Evolutionary conservation across 2,329 filamentous ascomycete genomes (phyloP), one percentile per base, ranked within the genome.

Genomic region (Fusarium sp.): DNA sequence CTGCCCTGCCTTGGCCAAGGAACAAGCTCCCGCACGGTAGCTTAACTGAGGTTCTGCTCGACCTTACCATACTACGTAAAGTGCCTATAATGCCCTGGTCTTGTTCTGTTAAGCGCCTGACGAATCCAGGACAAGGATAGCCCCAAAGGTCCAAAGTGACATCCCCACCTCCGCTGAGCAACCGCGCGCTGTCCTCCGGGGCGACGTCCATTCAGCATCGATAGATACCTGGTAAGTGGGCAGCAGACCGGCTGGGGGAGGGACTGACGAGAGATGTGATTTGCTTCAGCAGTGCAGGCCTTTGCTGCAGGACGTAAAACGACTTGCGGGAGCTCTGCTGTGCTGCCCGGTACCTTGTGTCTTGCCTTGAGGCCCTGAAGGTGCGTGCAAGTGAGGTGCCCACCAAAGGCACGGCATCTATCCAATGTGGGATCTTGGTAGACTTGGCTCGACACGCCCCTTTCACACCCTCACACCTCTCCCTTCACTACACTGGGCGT

Each of bases 111-210:
- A 77, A 75, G 75, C 75, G 75, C 75, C 74, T 61, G 59, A 63
- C 66, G 74, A 48, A 71, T 35, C 50, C 42, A 68, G 64, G 56
- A 35, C 65, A 66, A 57, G 63, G 61, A 71, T 76, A 66, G 56
- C 72, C 65, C 72, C 36, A 61, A 47, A 51, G 50, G 42, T 65
- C 70, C 66, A 76, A 68, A 69, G 70, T 68, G 69, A 71, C 58
- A 61, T 74, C 75, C 45, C 76, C 76, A 78, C 76, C 74, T 77
- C 71, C 73, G 61, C 76, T 75, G 71, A 78, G 76, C 76, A 78
- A 78, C 76, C 74, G 71, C 76, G 65, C 64, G 65, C 70, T 48
- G 61, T 38, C 31, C 68, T 56, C 69, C 67, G 56, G 73, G 73
- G 67, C 70, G 64, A 75, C 70, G 56, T 68, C 75, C 75, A 77